Evolutionary conservation across 1,284 basidiomycete genomes (phyloP), one percentile per base, ranked within the genome.

Genomic region (Cryptococcus sp.): DNA sequence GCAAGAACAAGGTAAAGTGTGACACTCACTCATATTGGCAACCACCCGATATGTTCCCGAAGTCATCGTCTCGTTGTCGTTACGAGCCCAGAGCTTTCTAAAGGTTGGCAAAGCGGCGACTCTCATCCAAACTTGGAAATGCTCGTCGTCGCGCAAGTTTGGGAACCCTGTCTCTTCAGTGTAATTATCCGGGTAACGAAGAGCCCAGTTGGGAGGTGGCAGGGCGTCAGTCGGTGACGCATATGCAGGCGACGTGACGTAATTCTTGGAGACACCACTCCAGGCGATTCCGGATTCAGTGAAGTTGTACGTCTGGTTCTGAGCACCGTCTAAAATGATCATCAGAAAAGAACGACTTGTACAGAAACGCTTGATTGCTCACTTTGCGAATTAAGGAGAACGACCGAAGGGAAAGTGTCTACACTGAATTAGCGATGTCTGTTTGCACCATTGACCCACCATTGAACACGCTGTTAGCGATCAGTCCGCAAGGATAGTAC

Each of bases 81-180:
- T 98, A 60, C 96, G 84, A 27, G 88, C 93, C 76, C 90, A 98
- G 20, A 98, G 81, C 80, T 98, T 98, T 46, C 92, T 87, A 80
- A 99, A 99, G 1, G 94, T 97, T 0, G 96, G 95, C 55, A 99
- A 81, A 22, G 94, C 95, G 1, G 96, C 92, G 1, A 93, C 95
- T 61, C 95, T 87, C 96, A 99, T 99, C 96, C 96, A 99, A 69
- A 98, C 94, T 80, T 97, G 93, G 82, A 99, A 98, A 74, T 93
- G 94, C 78, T 99, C 91, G 75, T 99, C 87, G 1, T 78, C 72
- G 53, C 82, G 81, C 38, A 98, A 82, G 72, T 97, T 82, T 13
- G 92, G 94, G 39, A 90, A 85, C n/a, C 83, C 82, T 35, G 31
- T 35, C 8, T 35, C 31, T 5, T 81, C 77, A 3, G 85, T 86